Evolutionary conservation across 179 eudicot genomes (phyloP), one percentile per base, ranked within the genome.

Genomic region (Vitellaria paradoxa): DNA sequence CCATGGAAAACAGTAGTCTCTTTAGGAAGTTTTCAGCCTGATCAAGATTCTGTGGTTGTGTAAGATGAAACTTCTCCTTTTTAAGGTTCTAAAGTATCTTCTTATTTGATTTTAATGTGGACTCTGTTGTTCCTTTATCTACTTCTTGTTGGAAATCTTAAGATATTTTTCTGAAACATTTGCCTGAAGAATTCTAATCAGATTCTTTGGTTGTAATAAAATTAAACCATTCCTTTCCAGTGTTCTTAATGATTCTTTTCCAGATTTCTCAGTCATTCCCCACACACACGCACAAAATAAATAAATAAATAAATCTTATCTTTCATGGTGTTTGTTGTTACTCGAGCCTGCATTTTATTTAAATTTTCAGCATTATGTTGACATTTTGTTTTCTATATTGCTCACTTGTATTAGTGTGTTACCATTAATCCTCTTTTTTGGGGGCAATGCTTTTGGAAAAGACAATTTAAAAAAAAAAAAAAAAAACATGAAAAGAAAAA

Each of bases 41-140:
- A 53, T 72, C 7, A 30, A 63, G 46, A 17, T 55, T 53, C 74
- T 55, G n/a, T 71, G 46, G 61, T 26, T 15, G 63, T 50, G 53
- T 69, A 14, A 69, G 50, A 30, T 30, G 37, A 30, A 30, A 2
- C 37, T 30, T 0, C 37, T 0, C 37, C 37, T 30, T 26, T 56
- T 37, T 26, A 12, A 24, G 69, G 21, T 70, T 77, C 49, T 30
- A 12, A 61, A 18, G 52, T 46, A 55, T 20, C 8, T 14, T 37
- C 21, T 65, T 77, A 46, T 59, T 20, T 61, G 9, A 74, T 72
- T 42, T 21, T 76, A 56, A 11, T 46, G 49, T 78, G 65, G 74
- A 15, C 17, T 13, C 56, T 59, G 59, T 68, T 53, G 11, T 49
- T 50, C 24, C 13, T 77, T 53, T 53, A 5, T 55, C 50, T 60